Evolutionary conservation across 225 moss, liverwort and hornwort genomes (phyloP).

Genomic region (Neckera pumila): DNA sequence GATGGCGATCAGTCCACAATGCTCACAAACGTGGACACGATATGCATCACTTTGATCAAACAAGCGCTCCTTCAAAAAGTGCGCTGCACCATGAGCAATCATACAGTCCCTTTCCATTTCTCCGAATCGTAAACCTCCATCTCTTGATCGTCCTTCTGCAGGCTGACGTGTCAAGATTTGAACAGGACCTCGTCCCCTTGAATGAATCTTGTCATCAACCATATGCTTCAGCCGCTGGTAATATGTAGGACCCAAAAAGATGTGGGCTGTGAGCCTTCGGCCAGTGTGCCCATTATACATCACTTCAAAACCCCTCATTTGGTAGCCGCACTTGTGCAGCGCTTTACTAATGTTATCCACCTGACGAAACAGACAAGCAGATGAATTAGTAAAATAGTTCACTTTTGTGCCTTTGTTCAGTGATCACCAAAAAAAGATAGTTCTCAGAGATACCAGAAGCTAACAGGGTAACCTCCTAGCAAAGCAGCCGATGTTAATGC

Average conservation of each 20-base stretch:
- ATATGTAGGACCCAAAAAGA: slow-evolving; percentile 96
- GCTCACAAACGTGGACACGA: slow-evolving; percentile 94
- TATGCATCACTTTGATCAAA: slow-evolving; percentile 99
- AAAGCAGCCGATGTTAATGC: not conserved
- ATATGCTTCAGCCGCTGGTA: slow-evolving; percentile 99
- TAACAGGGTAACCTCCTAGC: not conserved
- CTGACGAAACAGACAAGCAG: slow-evolving; percentile 12
- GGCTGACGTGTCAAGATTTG: slow-evolving; percentile 98
- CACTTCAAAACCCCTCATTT: slow-evolving; percentile 99
- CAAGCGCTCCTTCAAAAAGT: slow-evolving; percentile 95
- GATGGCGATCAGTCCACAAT: slow-evolving; percentile 93
- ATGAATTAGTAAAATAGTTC: not conserved
- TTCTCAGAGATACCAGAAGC: not conserved
- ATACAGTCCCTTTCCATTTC: slow-evolving; percentile 99
- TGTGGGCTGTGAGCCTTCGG: slow-evolving; percentile 80
- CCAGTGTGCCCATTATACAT: slow-evolving; percentile 99
- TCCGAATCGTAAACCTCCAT: slow-evolving; percentile 97
- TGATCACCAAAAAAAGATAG: not conserved
- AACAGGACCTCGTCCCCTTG: slow-evolving; percentile 95
- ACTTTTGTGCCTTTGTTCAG: not conserved
- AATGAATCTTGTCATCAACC: slow-evolving; percentile 99
- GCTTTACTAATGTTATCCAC: slow-evolving; percentile 99
- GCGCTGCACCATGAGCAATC: slow-evolving; percentile 99
- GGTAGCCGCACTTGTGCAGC: slow-evolving; percentile 95
- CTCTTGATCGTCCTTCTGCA: slow-evolving; percentile 97